phyloP scores from a whole-genome alignment of 2,329 filamentous ascomycete genomes.

The Xylariaceae sp. region DNA sequence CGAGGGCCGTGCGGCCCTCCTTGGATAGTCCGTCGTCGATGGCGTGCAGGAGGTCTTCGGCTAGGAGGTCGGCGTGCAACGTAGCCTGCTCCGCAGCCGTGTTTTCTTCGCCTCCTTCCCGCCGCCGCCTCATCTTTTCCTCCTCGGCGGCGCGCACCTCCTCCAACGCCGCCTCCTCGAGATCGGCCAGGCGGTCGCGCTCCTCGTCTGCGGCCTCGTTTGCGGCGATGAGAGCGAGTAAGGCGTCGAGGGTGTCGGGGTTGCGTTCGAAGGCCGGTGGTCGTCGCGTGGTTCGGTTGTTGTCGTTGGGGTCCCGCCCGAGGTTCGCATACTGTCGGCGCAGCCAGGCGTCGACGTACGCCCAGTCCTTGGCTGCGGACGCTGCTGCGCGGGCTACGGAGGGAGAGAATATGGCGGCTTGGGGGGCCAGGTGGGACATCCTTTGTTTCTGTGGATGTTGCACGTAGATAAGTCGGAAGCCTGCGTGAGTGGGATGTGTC shows the following conservation, averaged over 20 bases:
- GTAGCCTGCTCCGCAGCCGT: no score
- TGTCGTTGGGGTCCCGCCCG: neutral
- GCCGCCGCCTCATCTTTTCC: constrained; percentile 20
- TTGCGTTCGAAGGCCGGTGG: constrained; percentile 85
- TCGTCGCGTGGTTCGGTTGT: constrained; percentile 55
- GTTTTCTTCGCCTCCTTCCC: no score
- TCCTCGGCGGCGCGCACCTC: constrained; percentile 52
- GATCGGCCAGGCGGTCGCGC: constrained; percentile 58
- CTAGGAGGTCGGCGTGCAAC: constrained; percentile 35
- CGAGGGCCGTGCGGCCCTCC: constrained; percentile 62
- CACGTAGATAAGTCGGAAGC: neutral
- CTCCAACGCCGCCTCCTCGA: constrained; percentile 65
- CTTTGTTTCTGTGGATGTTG: constrained; percentile 1
- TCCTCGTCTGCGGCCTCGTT: constrained; percentile 83
- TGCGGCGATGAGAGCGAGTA: constrained; percentile 74
- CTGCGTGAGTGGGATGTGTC: neutral
- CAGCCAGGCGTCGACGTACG: constrained; percentile 85
- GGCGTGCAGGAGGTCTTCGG: constrained; percentile 54
- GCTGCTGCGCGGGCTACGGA: constrained; percentile 75
- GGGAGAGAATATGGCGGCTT: constrained; percentile 68
- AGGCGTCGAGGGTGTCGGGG: constrained; percentile 75
- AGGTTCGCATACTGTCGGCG: constrained; percentile 59
- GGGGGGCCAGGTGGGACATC: constrained; percentile 43
- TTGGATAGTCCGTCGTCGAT: constrained; percentile 60
- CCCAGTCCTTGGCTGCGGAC: constrained; percentile 88